These are phyloP conservation scores for Cruciata laevipes DNA, from an alignment of 257 asterid species.

Conservation along the genomic window DNA sequence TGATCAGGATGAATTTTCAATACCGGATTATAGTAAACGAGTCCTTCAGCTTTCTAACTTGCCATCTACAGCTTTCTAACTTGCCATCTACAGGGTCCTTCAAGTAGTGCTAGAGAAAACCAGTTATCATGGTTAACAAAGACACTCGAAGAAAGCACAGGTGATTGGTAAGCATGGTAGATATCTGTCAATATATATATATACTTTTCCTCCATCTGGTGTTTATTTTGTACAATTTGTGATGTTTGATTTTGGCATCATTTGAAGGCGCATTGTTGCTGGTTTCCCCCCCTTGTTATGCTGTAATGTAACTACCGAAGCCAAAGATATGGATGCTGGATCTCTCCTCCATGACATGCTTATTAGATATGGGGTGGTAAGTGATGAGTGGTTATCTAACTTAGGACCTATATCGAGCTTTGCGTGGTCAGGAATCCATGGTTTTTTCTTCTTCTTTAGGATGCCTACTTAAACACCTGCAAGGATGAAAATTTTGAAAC, in stretches of 20 bases:
- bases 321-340: constrained; percentile 7
- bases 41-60: too few species aligned
- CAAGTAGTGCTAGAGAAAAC: constrained; percentile 23
- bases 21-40: neutral
- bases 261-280: constrained; percentile 41
- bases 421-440: neutral
- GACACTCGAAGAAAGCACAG: constrained; percentile 37
- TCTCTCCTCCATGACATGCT: constrained; percentile 28
- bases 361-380: constrained; percentile 48
- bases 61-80: neutral
- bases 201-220: neutral
- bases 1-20: constrained; percentile 1
- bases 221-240: neutral
- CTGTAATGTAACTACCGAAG: constrained; percentile 18
- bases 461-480: constrained; percentile 37
- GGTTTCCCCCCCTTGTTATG: constrained; percentile 44
- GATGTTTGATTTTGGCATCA: neutral
- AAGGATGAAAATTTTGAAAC: constrained; percentile 10
- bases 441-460: constrained; percentile 31
- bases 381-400: constrained; percentile 7
- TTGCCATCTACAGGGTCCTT: constrained; percentile 31
- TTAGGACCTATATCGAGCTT: neutral
- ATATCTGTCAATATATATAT: too few species aligned
- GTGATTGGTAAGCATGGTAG: constrained; percentile 40
- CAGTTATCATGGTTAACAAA: constrained; percentile 43